Evolutionary conservation across 169 alveolate genomes (phyloP).

Genomic region (Theileria sp.): DNA sequence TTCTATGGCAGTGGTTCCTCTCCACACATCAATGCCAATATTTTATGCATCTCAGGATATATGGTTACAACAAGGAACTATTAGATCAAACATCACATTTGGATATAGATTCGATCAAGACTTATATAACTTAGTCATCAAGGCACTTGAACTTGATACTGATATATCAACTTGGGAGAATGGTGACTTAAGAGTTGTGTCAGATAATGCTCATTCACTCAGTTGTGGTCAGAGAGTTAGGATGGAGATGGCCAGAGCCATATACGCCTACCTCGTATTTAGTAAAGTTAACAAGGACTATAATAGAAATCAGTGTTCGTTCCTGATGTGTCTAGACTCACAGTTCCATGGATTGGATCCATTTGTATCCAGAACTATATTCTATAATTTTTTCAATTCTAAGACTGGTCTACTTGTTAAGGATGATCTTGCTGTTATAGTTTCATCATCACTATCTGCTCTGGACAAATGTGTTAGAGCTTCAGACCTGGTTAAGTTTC

Average conservation of each 20-base stretch:
- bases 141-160: slow-evolving; percentile 10
- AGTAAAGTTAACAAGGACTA: slow-evolving; percentile 41
- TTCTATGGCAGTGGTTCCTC: slow-evolving; percentile 61
- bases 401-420: slow-evolving; percentile 22
- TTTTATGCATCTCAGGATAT: slow-evolving; percentile 57
- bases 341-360: slow-evolving; percentile 43
- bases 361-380: neutral
- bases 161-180: slow-evolving; percentile 52
- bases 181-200: slow-evolving; percentile 45
- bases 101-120: slow-evolving; percentile 24
- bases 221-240: slow-evolving; percentile 92
- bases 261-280: slow-evolving; percentile 71
- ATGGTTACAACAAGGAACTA: slow-evolving; percentile 45
- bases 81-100: slow-evolving; percentile 44
- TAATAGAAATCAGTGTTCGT: slow-evolving; percentile 50
- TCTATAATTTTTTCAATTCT: neutral
- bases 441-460: neutral
- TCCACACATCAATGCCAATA: slow-evolving; percentile 51
- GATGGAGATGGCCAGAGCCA: slow-evolving; percentile 87
- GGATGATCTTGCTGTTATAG: slow-evolving; percentile 29
- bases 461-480: neutral
- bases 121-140: neutral
- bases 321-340: slow-evolving; percentile 54
- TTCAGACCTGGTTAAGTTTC: neutral
- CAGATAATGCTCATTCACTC: slow-evolving; percentile 74